A percentile compares a stretch with the other conserved stretches of the same genome.
phyloP scores from a whole-genome alignment of 2,329 filamentous ascomycete species.

The Coniochaeta sp. region DNA sequence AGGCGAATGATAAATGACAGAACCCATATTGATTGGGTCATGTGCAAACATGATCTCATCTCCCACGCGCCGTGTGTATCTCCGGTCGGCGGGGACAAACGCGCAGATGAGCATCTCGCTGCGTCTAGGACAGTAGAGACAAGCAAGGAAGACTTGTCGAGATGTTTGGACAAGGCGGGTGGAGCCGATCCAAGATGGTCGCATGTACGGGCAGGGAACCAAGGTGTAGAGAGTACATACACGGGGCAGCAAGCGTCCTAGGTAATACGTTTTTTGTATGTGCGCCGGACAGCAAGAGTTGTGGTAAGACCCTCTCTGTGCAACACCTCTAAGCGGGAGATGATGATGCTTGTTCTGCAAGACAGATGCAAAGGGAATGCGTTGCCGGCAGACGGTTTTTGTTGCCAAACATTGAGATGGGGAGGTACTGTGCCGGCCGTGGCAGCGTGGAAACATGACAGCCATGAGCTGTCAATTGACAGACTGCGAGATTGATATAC shows the following conservation, averaged over 20 bases:
- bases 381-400: background rate
- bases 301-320: background rate
- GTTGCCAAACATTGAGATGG: background rate
- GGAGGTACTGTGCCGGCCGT: too few species aligned
- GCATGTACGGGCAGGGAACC: background rate
- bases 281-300: background rate
- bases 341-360: background rate
- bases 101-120: background rate
- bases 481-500: conserved; percentile 1
- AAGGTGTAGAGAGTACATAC: background rate
- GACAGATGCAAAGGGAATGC: background rate
- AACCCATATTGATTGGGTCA: background rate
- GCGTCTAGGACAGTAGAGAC: background rate
- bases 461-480: background rate
- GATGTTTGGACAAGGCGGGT: background rate
- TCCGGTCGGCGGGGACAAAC: background rate
- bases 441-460: conserved; percentile 1
- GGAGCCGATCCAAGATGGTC: background rate
- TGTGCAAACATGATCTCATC: background rate
- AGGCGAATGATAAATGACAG: background rate
- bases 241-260: background rate
- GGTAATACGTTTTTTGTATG: background rate
- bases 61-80: background rate
- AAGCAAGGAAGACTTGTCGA: background rate
- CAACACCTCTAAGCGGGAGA: background rate